Evolutionary conservation across 1,139 yeast species (phyloP), one percentile per base, ranked within the genome.

Genomic region (Yamadazyma sp.): DNA sequence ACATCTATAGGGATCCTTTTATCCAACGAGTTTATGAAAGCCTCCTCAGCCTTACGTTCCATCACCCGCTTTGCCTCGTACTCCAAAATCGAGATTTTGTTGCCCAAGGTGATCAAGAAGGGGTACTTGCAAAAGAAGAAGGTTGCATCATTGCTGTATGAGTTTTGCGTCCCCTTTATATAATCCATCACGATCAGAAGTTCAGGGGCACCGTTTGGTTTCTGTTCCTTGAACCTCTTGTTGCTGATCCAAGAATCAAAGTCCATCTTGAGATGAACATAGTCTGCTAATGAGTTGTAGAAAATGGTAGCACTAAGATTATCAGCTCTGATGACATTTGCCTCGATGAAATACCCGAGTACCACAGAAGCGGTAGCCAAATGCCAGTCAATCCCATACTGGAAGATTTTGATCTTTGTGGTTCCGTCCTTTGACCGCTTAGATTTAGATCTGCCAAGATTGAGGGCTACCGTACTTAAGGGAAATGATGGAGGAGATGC

Each of bases 11-110:
- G 77, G 17, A 73, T 69, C 40, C 81, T 69, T 40, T 77, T 74
- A 50, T 84, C 87, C 24, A 88, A 56, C 0, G 96, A 83, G 39
- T 76, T 79, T 35, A 89, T 76, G 51, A 89, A 88, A 0, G 96
- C 96, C 55, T 87, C 94, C 52, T 88, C 96, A 0, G 96, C 96
- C 54, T 84, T 83, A 41, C 85, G 65, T 51, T 86, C 95, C 95
- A 91, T 88, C 42, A 81, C 85, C 31, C 87, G 64, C 43, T 81
- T 76, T 0, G 95, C 89, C 54, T 89, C 96, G 58, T 86, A 81
- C 51, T 87, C 95, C 49, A 92, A 63, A 3, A 91, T 79, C 0
- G 83, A 71, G 2, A 89, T 85, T 59, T 92, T 92, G 3, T 87
- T 77, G 0, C 95, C 96, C 48, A 92, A 64, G 0, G 96, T 82